A percentile compares a stretch with the other conserved stretches of the same genome.
phyloP scores from a whole-genome alignment of 2,329 filamentous ascomycete species.

The Knufia fluminis region DNA sequence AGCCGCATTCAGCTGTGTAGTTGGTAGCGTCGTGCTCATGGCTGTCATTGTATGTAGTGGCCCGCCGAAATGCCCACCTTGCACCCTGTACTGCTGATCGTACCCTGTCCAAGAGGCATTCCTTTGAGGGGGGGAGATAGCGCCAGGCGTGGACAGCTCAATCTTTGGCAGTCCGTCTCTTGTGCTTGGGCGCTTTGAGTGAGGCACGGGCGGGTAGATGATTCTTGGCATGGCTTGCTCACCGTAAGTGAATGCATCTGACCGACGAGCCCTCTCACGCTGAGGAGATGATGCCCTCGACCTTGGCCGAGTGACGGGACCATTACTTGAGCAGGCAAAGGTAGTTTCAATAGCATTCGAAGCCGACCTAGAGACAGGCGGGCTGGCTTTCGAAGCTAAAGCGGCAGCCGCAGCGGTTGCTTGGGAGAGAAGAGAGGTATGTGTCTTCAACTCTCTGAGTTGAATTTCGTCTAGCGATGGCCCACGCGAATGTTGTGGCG shows the following conservation, averaged over 20 bases:
- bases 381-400: conserved; percentile 17
- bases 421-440: conserved; percentile 19
- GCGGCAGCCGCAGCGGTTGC: conserved; percentile 19
- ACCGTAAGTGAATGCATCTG: conserved; percentile 3
- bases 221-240: not conserved
- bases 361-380: conserved; percentile 10
- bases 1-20: not conserved
- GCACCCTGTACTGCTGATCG: not conserved
- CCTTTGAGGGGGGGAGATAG: not conserved
- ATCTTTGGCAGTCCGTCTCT: not conserved
- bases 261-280: not conserved
- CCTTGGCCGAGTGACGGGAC: not conserved
- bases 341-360: conserved; percentile 3
- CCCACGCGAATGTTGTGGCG: conserved; percentile 15
- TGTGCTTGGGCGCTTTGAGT: conserved; percentile 1
- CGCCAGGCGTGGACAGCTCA: not conserved
- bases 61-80: not conserved
- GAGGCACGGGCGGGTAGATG: not conserved
- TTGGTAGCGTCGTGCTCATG: not conserved
- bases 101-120: conserved; percentile 6
- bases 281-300: conserved; percentile 4
- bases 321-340: conserved; percentile 3
- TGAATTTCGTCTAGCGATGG: conserved; percentile 19
- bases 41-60: conserved; percentile 1
- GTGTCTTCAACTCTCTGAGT: conserved; percentile 18